Evolutionary conservation across 352 stramenopile genomes (phyloP), one percentile per base, ranked within the genome.

Genomic region (Pythium monospermum): DNA sequence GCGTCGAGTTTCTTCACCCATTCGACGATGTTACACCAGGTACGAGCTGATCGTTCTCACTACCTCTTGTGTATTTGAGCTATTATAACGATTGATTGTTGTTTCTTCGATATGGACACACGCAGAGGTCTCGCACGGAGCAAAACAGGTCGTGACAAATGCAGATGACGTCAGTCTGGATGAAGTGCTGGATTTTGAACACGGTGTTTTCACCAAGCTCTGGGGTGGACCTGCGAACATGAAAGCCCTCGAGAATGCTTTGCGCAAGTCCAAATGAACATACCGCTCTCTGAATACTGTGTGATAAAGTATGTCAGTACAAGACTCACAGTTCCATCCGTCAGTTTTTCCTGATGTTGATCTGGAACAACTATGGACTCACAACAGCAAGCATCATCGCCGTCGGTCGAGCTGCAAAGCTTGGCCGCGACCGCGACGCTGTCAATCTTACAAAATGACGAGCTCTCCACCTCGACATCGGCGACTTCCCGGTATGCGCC

Each of bases 201-300:
- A 84, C 23, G 57, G 66, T 13, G 64, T 89, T 4, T 92, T 92
- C 53, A 73, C 66, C 30, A 69, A 66, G 11, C 61, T 92, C 15
- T 92, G 81, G 81, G 81, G 78, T 16, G 81, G 81, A 7, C 76
- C 78, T n/a, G 68, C 74, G 15, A 92, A 92, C 49, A 56, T 88
- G 10, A 59, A 73, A n/a, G 81, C 81, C 1, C 61, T 92, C 4
- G 68, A 85, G 40, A 57, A 51, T 11, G 64, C 69, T 39, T 39
- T 85, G 4, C 69, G 64, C 48, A 85, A 81, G 61, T 37, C 56
- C 25, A 54, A 57, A 32, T 36, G 23, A 33, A n/a, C n/a, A n/a
- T n/a, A n/a, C n/a, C n/a, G n/a, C n/a, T n/a, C n/a, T n/a, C n/a
- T n/a, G n/a, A n/a, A n/a, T n/a, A n/a, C n/a, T n/a, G n/a, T n/a